Base-by-base conservation (phyloP, 1,284 basidiomycete species). In the Coniferiporia weirii region DNA sequence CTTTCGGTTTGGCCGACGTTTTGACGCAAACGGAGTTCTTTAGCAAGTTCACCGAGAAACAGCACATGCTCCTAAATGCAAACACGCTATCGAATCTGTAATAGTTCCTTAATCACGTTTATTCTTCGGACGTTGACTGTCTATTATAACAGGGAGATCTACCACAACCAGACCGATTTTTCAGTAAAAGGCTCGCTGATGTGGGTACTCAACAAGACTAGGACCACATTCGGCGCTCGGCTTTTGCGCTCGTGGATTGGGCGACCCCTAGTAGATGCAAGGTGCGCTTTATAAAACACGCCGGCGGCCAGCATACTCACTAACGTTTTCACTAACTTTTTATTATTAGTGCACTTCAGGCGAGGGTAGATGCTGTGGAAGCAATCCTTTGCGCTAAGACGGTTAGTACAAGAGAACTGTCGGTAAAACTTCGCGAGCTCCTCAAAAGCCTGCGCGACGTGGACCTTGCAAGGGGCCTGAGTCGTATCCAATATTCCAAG, bases 401-500 rank as follows among this genome's bases (percentile, higher is more conserved):
- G 22, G 27, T 35, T 19, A 48, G 82, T 69, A 77, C 72, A 58
- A 87, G 75, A 56, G 81, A 80, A 56, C 81, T 71, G 66, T 76
- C 82, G 64, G 79, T 84, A 38, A 82, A 79, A 46, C 77, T 98
- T 36, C 84, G 91, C 10, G 78, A 84, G 45, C 71, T 89, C 10
- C 74, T 97, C 49, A 86, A 77, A 66, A 83, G 83, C 52, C 76
- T 96, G 27, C 95, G 95, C 0, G 95, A 49, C 10, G 32, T 53
- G 20, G 60, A 99, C 70, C 82, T 99, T 43, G 89, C 93, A 1
- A 88, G 85, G 65, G 96, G 96, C 0, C 75, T 98, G 12, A 91
- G 89, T 59, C 78, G 93, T 34, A 89, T 98, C 52, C 93, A 95
- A 67, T 96, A 97, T 67, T 89, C 90, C 52, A 91, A 94, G 73